A percentile compares a stretch with the other conserved stretches of the same genome.
Conservation (phyloP, 2,329 filamentous ascomycete species). For the Pseudogymnoascus sp. region DNA sequence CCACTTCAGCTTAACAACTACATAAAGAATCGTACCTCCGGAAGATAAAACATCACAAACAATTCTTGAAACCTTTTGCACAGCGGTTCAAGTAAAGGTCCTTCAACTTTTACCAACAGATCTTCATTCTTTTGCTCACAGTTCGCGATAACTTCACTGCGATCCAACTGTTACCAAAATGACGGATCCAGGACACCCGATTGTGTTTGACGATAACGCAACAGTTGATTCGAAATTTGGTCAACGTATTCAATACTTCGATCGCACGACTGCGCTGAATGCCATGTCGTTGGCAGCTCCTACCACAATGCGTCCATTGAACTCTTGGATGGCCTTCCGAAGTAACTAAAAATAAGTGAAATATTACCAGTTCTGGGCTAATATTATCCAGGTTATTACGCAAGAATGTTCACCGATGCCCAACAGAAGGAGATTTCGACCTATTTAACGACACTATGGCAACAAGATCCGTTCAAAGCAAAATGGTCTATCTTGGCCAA, state of each 20-base stretch:
- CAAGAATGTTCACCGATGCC: constrained; percentile 13
- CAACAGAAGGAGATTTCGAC: constrained; percentile 21
- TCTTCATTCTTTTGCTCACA: neutral
- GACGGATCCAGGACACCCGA: neutral
- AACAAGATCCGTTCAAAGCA: constrained; percentile 19
- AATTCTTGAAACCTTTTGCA: neutral
- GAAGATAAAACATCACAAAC: neutral
- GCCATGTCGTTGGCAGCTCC: neutral
- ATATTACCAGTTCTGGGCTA: neutral
- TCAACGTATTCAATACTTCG: neutral
- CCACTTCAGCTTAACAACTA: neutral
- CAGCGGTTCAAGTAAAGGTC: neutral
- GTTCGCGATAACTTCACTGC: neutral
- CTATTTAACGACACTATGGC: constrained; percentile 17
- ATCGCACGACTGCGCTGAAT: neutral
- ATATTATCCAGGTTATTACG: constrained; percentile 13
- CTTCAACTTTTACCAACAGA: neutral
- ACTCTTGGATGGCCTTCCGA: constrained; percentile 19
- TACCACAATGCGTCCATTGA: constrained; percentile 10
- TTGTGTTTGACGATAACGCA: neutral
- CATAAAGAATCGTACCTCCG: neutral
- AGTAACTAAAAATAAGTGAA: constrained; percentile 11
- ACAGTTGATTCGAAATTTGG: neutral
- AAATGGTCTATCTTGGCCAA: constrained; percentile 20
- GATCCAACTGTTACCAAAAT: neutral